These are phyloP conservation scores for Chlorella sp. DNA, from an alignment of 139 green algal genomes.

Conservation along the genomic window DNA sequence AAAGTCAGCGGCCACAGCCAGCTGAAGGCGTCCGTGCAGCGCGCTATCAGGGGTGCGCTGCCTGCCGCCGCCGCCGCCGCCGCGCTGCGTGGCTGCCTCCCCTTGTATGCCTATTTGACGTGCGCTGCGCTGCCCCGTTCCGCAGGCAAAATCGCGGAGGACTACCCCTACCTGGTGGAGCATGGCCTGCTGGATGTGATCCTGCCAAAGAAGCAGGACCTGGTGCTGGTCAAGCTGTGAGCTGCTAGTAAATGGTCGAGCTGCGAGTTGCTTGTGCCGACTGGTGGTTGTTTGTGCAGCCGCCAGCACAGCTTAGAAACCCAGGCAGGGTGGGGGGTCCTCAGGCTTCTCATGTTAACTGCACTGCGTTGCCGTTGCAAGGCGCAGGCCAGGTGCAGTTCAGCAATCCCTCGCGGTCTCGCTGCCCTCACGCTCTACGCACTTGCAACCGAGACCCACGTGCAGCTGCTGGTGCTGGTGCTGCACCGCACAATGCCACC, in stretches of 20 bases:
- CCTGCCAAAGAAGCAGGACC: constrained; percentile 94
- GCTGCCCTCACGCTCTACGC: too few species aligned
- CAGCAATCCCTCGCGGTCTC: too few species aligned
- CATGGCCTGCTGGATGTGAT: constrained; percentile 87
- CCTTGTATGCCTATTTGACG: too few species aligned
- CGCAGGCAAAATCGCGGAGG: constrained; percentile 84
- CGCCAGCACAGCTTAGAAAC: too few species aligned
- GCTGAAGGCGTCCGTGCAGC: constrained; percentile 50
- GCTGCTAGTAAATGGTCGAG: constrained; percentile 30
- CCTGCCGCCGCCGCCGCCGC: background rate
- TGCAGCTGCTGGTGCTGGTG: background rate
- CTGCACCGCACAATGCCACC: too few species aligned
- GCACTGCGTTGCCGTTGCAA: too few species aligned
- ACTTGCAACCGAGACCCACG: background rate
- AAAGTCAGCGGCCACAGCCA: constrained; percentile 43
- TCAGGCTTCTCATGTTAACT: too few species aligned
- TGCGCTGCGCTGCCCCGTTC: background rate
- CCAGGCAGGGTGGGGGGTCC: too few species aligned
- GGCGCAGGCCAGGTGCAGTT: too few species aligned
- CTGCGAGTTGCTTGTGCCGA: too few species aligned
- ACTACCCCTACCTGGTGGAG: constrained; percentile 88
- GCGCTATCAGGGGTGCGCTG: constrained; percentile 39
- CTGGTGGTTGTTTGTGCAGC: too few species aligned
- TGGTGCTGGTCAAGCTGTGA: constrained; percentile 91
- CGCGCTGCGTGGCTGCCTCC: too few species aligned